These are phyloP conservation scores for Neurospora sp. DNA, from an alignment of 2,329 filamentous ascomycete genomes.

Conservation along the genomic window DNA sequence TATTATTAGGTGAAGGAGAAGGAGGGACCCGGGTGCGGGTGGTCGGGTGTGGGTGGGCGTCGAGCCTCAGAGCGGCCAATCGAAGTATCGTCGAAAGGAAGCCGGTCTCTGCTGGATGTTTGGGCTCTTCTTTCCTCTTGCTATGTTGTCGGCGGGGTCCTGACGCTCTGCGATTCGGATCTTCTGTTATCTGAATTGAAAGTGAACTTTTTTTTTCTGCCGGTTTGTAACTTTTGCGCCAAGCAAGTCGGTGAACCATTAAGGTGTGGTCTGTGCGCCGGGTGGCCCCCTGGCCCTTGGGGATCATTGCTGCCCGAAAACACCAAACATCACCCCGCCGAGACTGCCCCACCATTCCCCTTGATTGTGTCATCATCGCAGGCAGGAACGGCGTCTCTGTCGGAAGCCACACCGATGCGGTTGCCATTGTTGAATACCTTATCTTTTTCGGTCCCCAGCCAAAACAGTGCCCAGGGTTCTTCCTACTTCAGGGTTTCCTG, in stretches of 20 bases:
- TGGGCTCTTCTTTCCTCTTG: background rate
- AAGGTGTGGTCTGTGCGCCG: constrained; percentile 24
- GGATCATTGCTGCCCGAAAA: background rate
- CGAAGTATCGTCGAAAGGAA: background rate
- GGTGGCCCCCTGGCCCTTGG: background rate
- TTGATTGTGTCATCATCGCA: constrained; percentile 6
- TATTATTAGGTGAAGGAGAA: constrained; percentile 7
- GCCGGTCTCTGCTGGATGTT: background rate
- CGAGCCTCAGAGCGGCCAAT: background rate
- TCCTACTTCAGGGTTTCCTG: background rate
- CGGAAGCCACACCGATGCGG: background rate
- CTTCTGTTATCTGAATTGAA: constrained; percentile 5
- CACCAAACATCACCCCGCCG: background rate
- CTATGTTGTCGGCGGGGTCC: constrained; percentile 8
- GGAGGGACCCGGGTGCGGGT: background rate
- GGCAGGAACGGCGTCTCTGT: background rate
- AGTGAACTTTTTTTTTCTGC: constrained; percentile 17
- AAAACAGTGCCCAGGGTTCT: background rate
- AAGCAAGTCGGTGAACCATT: constrained; percentile 16
- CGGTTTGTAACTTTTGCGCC: constrained; percentile 16
- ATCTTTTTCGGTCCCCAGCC: background rate
- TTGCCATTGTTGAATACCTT: background rate
- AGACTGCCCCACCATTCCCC: constrained; percentile 6
- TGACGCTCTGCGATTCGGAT: constrained; percentile 1
- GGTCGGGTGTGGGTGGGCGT: background rate